Evolutionary conservation across 2,329 filamentous ascomycete genomes (phyloP).

Genomic region (Colletotrichum lindemuthianum): DNA sequence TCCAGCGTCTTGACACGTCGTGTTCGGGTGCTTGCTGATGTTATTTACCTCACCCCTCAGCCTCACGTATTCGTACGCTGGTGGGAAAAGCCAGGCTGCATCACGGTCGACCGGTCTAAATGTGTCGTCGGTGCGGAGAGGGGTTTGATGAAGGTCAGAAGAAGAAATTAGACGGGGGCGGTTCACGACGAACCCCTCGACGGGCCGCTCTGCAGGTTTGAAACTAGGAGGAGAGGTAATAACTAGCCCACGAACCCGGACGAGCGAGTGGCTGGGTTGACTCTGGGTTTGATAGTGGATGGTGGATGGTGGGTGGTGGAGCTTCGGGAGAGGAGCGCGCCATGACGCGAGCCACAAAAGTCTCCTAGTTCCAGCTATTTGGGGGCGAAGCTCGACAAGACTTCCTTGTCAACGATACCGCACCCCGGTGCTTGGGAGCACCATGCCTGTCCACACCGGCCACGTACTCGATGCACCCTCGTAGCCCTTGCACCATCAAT

Average conservation of each 20-base stretch:
- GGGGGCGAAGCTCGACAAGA: constrained; percentile 30
- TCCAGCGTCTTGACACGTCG: constrained; percentile 32
- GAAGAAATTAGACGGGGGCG: constrained; percentile 13
- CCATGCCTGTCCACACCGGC: constrained; percentile 28
- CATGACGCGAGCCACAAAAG: constrained; percentile 38
- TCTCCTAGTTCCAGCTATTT: constrained; percentile 37
- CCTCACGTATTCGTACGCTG: background rate
- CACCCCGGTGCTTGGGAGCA: constrained; percentile 30
- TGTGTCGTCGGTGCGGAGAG: constrained; percentile 9
- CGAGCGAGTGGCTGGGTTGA: constrained; percentile 2
- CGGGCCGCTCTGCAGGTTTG: constrained; percentile 29
- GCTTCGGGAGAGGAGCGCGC: constrained; percentile 33
- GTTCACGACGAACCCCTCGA: constrained; percentile 19
- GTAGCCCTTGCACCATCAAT: constrained; percentile 30
- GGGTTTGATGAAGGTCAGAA: constrained; percentile 24
- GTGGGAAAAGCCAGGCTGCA: background rate
- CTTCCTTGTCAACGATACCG: constrained; percentile 30
- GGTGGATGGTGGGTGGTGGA: constrained; percentile 30
- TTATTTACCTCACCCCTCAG: constrained; percentile 29
- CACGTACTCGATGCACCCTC: constrained; percentile 33
- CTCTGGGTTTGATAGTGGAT: background rate
- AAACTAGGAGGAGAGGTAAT: constrained; percentile 21
- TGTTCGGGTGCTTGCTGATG: constrained; percentile 29
- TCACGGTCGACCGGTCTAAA: background rate
- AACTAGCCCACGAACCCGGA: constrained; percentile 1